A percentile compares a stretch with the other conserved stretches of the same genome.
Conservation (phyloP, 768 basidiomycete species). For the Neoboletus subvelutipes region DNA sequence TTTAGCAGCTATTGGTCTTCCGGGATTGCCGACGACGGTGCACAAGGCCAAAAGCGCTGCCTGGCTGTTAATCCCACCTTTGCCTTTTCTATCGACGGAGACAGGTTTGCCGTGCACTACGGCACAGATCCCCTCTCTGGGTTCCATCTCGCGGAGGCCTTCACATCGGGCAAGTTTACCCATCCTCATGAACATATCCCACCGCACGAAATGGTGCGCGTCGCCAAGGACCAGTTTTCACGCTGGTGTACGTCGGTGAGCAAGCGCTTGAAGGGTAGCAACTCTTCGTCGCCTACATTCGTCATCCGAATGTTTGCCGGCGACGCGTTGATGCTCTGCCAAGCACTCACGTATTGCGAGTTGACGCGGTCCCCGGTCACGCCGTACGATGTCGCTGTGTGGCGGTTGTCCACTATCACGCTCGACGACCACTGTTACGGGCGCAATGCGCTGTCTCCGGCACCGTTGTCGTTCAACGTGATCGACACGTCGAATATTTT, state of each 20-base stretch:
- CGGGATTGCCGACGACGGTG: conserved; percentile 14
- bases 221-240: conserved; percentile 25
- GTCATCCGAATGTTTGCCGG: conserved; percentile 31
- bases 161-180: conserved; percentile 12
- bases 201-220: background rate
- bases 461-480: conserved; percentile 31
- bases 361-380: conserved; percentile 9
- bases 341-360: conserved; percentile 18
- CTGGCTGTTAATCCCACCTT: conserved; percentile 30
- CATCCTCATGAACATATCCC: background rate
- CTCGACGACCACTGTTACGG: conserved; percentile 25
- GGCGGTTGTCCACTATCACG: conserved; percentile 22
- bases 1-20: conserved; percentile 26
- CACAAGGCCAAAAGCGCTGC: background rate
- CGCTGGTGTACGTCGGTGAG: conserved; percentile 24
- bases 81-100: conserved; percentile 26
- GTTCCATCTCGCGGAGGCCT: conserved; percentile 32
- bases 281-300: conserved; percentile 18
- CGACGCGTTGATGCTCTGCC: conserved; percentile 28
- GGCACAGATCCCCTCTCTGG: conserved; percentile 29
- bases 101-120: conserved; percentile 29
- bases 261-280: conserved; percentile 12
- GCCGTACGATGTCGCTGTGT: conserved; percentile 22
- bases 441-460: background rate
- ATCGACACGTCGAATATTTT: conserved; percentile 33